These are phyloP conservation scores for Penicillium salamii DNA, from an alignment of 495 filamentous ascomycete species.

Conservation along the genomic window DNA sequence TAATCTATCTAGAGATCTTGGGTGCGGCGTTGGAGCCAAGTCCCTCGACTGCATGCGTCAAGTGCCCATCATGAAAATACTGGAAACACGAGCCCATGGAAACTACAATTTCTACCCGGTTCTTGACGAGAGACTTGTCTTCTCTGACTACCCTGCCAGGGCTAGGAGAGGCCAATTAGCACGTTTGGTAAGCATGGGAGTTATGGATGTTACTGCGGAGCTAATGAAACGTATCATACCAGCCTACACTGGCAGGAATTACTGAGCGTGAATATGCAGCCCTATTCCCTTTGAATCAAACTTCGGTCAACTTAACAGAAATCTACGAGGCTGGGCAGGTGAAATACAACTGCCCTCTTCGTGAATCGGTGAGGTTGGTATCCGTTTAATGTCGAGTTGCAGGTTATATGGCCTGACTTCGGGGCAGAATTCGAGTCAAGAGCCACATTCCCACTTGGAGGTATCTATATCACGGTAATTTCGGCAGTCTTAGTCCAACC, in stretches of 20 bases:
- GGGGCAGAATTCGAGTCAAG: constrained; percentile 6
- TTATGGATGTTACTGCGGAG: neutral
- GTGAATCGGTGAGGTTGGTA: neutral
- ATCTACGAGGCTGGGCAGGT: neutral
- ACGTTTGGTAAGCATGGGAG: neutral
- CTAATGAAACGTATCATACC: neutral
- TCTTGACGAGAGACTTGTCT: constrained; percentile 7
- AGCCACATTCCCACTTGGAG: constrained; percentile 40
- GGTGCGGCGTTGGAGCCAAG: neutral
- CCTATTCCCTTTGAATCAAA: neutral
- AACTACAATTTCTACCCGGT: constrained; percentile 10
- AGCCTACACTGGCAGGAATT: constrained; percentile 8
- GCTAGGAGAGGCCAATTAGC: constrained; percentile 1
- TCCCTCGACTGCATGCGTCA: constrained; percentile 2
- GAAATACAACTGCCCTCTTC: neutral
- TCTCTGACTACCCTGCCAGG: constrained; percentile 8
- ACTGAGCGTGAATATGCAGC: constrained; percentile 10
- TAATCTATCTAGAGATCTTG: neutral
- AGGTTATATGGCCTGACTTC: neutral
- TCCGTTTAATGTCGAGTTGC: neutral
- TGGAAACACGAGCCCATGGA: neutral
- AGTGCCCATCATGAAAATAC: constrained; percentile 1
- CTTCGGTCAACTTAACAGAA: constrained; percentile 6
- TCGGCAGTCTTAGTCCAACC: constrained; percentile 38
- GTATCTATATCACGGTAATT: constrained; percentile 52